A percentile compares a stretch with the other conserved stretches of the same genome.
These are phyloP conservation scores for Coemansia sp. DNA, from an alignment of 192 early-diverging fungal genomes.

Conservation along the genomic window DNA sequence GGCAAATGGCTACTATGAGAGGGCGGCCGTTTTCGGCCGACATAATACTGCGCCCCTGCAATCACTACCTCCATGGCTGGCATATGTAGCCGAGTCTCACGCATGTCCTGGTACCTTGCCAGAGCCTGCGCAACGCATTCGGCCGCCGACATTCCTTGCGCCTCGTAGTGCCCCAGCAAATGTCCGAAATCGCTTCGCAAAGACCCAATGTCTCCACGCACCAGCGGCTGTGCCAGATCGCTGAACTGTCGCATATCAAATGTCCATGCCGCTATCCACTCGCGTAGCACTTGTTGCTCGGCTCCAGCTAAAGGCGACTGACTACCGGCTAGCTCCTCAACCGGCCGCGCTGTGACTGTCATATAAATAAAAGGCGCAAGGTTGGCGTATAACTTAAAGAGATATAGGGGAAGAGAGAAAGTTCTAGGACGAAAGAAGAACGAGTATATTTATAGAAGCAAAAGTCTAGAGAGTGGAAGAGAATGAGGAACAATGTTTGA, in stretches of 20 bases:
- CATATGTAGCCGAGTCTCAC: conserved; percentile 41
- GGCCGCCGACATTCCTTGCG: not conserved
- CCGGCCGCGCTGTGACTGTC: conserved; percentile 14
- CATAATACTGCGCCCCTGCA: conserved; percentile 49
- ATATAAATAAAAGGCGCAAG: not conserved
- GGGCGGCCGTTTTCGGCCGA: conserved; percentile 7
- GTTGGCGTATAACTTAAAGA: not conserved
- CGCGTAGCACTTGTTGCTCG: conserved; percentile 48
- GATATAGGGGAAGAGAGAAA: not conserved
- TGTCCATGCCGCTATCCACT: conserved; percentile 48
- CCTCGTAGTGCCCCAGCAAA: not conserved
- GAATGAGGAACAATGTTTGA: not conserved
- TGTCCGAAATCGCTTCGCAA: conserved; percentile 16
- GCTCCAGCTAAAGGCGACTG: conserved; percentile 33
- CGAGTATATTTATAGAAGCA: not conserved
- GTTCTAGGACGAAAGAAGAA: not conserved
- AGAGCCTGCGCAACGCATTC: not conserved
- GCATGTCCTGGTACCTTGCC: conserved; percentile 19
- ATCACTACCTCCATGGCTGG: conserved; percentile 55
- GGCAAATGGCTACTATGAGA: not conserved
- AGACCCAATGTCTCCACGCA: conserved; percentile 28
- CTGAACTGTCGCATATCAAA: conserved; percentile 36
- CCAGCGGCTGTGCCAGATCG: conserved; percentile 35
- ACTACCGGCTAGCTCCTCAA: conserved; percentile 22
- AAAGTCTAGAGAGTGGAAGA: not conserved